A percentile compares a stretch with the other conserved stretches of the same genome.
phyloP scores from a whole-genome alignment of 257 asterid species.

The Gynochthodes officinalis region DNA sequence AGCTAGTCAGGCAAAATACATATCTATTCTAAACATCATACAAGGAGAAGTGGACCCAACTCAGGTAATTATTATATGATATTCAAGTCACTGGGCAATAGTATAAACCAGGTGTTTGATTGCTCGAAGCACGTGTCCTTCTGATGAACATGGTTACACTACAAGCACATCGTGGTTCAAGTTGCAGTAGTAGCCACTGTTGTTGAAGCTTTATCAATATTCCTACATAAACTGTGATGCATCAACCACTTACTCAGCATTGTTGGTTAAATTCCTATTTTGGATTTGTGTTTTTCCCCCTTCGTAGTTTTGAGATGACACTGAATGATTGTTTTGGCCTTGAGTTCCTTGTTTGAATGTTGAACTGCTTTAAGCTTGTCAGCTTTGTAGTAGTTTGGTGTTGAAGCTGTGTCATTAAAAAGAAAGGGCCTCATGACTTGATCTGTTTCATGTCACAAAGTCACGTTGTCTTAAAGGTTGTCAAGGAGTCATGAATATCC shows the following conservation, averaged over 20 bases:
- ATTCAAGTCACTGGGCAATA: not conserved
- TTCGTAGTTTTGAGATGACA: not conserved
- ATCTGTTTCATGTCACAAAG: not conserved
- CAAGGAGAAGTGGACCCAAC: conserved; percentile 99
- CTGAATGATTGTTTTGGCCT: not conserved
- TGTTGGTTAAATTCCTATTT: not conserved
- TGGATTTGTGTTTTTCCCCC: not conserved
- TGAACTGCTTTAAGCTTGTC: not conserved
- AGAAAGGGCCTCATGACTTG: not conserved
- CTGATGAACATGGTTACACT: not conserved
- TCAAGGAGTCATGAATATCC: not conserved
- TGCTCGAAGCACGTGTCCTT: not conserved
- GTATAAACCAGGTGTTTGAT: not conserved
- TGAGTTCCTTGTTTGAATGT: not conserved
- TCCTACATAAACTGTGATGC: not conserved
- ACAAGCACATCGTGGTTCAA: not conserved
- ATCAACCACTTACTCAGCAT: not conserved
- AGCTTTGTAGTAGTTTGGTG: not conserved
- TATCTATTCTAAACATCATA: conserved; percentile 88
- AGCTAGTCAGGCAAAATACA: conserved; percentile 98
- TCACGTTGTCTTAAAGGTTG: not conserved
- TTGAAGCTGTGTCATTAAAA: not conserved
- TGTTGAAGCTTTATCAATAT: not conserved
- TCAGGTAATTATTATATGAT: conserved; percentile 56
- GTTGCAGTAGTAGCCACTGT: not conserved